Evolutionary conservation across 2,329 filamentous ascomycete genomes (phyloP).

Genomic region (Fusarium decemcellulare): DNA sequence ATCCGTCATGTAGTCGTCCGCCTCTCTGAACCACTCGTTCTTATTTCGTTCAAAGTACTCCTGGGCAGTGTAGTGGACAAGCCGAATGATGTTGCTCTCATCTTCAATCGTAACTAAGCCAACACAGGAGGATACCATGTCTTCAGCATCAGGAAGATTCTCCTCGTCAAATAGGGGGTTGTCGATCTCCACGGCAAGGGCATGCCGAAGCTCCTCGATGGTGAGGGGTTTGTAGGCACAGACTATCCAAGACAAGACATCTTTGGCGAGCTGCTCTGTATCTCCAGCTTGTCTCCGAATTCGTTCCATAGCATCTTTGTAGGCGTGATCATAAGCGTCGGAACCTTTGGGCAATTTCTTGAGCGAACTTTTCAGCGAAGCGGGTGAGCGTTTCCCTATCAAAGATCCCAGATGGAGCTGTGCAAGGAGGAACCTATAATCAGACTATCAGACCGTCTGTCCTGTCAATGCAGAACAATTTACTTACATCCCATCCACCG

Average conservation of each 20-base stretch:
- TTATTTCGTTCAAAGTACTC: slow-evolving; percentile 55
- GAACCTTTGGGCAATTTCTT: slow-evolving; percentile 38
- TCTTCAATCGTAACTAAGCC: slow-evolving; percentile 59
- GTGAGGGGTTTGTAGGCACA: slow-evolving; percentile 53
- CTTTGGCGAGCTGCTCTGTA: slow-evolving; percentile 51
- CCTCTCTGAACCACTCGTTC: no score
- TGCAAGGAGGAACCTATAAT: slow-evolving; percentile 33
- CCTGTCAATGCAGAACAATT: not conserved
- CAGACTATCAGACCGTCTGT: not conserved
- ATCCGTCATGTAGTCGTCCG: no score
- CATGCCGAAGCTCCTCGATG: slow-evolving; percentile 56
- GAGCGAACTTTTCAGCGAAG: no score
- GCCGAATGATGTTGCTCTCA: slow-evolving; percentile 53
- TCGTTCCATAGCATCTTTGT: slow-evolving; percentile 57
- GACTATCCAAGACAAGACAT: slow-evolving; percentile 57
- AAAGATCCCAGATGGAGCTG: slow-evolving; percentile 24
- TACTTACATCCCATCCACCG: slow-evolving; percentile 40
- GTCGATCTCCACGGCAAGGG: slow-evolving; percentile 53
- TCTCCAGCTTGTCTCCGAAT: slow-evolving; percentile 55
- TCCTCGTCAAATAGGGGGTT: slow-evolving; percentile 49
- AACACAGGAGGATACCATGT: slow-evolving; percentile 55
- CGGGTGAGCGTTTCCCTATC: not conserved
- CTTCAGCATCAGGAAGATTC: slow-evolving; percentile 49
- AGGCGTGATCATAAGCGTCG: slow-evolving; percentile 55
- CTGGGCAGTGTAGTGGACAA: slow-evolving; percentile 61